phyloP scores from a whole-genome alignment of 768 basidiomycete species.

The Podaxis sp. region DNA sequence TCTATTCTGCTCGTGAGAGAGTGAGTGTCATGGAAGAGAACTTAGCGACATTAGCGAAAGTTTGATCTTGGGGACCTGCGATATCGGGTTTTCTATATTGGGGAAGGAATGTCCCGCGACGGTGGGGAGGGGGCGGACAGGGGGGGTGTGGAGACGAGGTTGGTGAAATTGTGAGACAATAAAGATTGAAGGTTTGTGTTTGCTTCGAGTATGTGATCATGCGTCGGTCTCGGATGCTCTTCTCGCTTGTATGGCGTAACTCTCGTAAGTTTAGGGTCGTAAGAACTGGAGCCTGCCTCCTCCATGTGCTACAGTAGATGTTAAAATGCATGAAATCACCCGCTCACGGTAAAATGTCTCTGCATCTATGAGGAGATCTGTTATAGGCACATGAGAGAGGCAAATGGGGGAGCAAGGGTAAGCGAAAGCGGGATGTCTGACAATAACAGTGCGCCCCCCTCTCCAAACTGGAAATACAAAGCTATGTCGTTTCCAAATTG shows the following conservation, averaged over 20 bases:
- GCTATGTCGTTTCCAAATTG: neutral
- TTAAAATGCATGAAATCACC: too few species aligned
- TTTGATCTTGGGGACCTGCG: neutral
- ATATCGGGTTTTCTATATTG: neutral
- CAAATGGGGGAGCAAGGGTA: neutral
- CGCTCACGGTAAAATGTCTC: too few species aligned
- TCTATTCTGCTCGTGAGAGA: too few species aligned
- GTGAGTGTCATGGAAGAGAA: neutral
- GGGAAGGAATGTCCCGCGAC: neutral
- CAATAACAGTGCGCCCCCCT: too few species aligned
- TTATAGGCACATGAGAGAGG: neutral
- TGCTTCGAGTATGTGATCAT: too few species aligned
- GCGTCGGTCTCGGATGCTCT: too few species aligned
- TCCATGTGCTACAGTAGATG: too few species aligned
- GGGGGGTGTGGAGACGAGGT: neutral
- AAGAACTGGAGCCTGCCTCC: too few species aligned
- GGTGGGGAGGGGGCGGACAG: neutral
- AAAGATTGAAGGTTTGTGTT: neutral
- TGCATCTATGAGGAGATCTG: neutral
- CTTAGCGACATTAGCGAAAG: neutral
- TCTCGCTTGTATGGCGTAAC: too few species aligned
- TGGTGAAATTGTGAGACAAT: neutral
- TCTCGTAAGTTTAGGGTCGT: too few species aligned
- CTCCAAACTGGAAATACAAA: neutral
- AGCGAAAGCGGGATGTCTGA: neutral